Evolutionary conservation across 2,329 filamentous ascomycete species (phyloP).

Genomic region (Trichoderma citrinoviride): DNA sequence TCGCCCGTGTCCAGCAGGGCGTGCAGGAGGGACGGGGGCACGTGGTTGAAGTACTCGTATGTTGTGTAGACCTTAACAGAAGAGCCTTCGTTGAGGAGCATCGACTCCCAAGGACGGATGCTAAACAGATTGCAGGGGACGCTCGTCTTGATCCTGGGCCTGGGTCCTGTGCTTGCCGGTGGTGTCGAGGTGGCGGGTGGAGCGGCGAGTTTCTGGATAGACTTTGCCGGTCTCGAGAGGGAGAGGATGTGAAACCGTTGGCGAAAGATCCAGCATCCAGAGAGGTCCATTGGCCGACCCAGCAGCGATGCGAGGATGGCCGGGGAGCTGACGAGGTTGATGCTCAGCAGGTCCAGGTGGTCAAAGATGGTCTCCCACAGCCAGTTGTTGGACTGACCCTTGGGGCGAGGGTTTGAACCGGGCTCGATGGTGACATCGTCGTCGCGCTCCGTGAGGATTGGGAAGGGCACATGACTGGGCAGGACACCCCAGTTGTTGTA

Average conservation of each 20-base stretch:
- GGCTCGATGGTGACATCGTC: not conserved
- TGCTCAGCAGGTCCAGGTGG: conserved; percentile 49
- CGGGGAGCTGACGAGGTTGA: conserved; percentile 61
- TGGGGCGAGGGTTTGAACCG: not conserved
- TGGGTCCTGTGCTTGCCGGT: not conserved
- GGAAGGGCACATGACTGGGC: conserved; percentile 31
- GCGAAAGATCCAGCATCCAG: conserved; percentile 62
- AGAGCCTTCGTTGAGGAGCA: conserved; percentile 73
- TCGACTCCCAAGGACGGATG: conserved; percentile 60
- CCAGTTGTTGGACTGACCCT: conserved; percentile 36
- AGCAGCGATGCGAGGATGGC: conserved; percentile 60
- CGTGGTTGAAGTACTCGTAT: conserved; percentile 68
- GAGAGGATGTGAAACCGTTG: conserved; percentile 61
- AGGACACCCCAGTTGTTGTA: conserved; percentile 32
- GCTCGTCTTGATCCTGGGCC: not conserved
- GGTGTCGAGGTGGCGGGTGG: not conserved
- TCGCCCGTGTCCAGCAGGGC: conserved; percentile 47
- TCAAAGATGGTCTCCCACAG: conserved; percentile 58
- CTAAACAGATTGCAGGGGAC: conserved; percentile 49
- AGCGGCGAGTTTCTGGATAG: not conserved
- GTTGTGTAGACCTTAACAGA: conserved; percentile 68
- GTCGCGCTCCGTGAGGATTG: conserved; percentile 25
- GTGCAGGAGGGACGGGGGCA: conserved; percentile 60
- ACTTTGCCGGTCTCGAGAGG: conserved; percentile 34
- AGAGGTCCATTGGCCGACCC: conserved; percentile 54